phyloP scores from a whole-genome alignment of 2,329 filamentous ascomycete genomes.

The Penicillium occitanis region DNA sequence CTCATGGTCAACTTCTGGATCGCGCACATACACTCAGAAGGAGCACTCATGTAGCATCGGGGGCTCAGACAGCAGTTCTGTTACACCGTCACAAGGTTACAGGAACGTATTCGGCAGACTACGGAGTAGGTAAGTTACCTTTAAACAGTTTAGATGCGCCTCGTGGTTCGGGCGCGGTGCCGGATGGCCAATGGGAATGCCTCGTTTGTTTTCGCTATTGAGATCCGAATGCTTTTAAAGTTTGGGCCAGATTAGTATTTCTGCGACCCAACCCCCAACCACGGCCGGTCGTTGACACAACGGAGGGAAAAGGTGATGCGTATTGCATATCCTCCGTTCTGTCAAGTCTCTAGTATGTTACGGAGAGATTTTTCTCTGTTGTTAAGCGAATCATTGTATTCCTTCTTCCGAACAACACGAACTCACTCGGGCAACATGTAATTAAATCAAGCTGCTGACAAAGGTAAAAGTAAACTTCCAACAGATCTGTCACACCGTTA shows the following conservation, averaged over 20 bases:
- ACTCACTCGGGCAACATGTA: neutral
- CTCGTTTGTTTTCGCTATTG: conserved; percentile 9
- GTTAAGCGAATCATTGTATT: neutral
- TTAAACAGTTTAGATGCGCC: neutral
- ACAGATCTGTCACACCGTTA: conserved; percentile 16
- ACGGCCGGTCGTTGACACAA: neutral
- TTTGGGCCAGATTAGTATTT: neutral
- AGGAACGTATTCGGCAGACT: conserved; percentile 7
- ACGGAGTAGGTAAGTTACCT: neutral
- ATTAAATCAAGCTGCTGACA: neutral
- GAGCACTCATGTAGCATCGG: neutral
- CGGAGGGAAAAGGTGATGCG: neutral
- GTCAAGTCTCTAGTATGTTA: neutral
- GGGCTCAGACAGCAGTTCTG: neutral
- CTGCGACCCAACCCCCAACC: neutral
- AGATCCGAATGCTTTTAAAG: conserved; percentile 9
- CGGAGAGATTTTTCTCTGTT: neutral
- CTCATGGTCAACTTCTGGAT: neutral
- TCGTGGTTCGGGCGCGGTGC: conserved; percentile 11
- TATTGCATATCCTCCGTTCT: neutral
- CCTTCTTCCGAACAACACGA: neutral
- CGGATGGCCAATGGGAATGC: conserved; percentile 9
- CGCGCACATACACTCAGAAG: neutral
- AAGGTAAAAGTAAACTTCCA: conserved; percentile 6
- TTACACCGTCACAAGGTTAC: neutral